Base-by-base conservation (phyloP, 257 asterid species). In the Eucommia ulmoides region DNA sequence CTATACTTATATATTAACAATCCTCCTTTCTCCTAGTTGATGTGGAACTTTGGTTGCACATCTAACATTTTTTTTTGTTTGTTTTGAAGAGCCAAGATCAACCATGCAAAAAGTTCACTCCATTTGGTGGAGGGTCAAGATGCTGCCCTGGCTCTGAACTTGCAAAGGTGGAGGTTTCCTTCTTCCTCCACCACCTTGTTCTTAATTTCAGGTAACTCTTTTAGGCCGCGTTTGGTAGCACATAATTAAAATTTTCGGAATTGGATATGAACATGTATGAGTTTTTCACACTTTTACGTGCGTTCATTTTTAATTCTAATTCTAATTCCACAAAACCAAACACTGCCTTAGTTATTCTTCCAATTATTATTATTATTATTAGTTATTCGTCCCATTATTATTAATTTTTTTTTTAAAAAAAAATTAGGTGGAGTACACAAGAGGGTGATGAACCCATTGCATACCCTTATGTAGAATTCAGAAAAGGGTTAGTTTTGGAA, bases 61-160 rank as follows among this genome's bases (percentile, higher is more conserved):
- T n/a, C n/a, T n/a, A n/a, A n/a, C n/a, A n/a, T n/a, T n/a, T n/a
- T n/a, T 26, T 4, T 12, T 26, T 26, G 8, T 26, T 12, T 26
- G 38, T 26, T 54, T 41, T 55, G 41, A 61, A 81, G 88, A 60
- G 59, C 23, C 60, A 76, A 58, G 94, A 79, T 57, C 83, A 79
- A 62, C 55, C 71, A 23, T 69, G 86, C 75, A 79, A 82, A 76
- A 82, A 76, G 63, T 73, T 82, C 38, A 82, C 80, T 19, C 89
- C 94, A 33, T 82, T 82, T 64, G 94, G 94, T 41, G 94, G 94
- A 70, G 94, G 94, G 51, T 72, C 83, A 33, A 72, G 89, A 22
- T 79, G 79, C 57, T 82, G 89, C 63, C 94, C 89, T 15, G 94
- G 94, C 18, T 82, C 75, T 52, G 94, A 82, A 74, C 76, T 82